These are phyloP conservation scores for Carex kokanica DNA, from an alignment of 176 grass and related monocot species.

Conservation along the genomic window DNA sequence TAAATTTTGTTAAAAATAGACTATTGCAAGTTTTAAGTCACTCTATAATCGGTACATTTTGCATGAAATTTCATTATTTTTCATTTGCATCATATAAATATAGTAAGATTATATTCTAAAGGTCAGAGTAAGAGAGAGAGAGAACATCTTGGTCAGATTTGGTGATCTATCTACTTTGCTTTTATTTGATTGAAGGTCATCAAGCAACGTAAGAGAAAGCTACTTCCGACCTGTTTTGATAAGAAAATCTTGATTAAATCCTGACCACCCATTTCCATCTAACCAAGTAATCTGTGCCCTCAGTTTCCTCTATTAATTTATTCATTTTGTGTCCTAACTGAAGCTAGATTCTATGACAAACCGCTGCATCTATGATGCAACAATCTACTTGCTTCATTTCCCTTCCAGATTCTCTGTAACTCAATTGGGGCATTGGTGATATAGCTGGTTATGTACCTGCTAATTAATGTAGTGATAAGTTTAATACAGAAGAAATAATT, in stretches of 20 bases:
- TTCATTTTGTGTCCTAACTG: neutral
- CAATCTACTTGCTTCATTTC: neutral
- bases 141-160: constrained; percentile 1
- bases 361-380: neutral
- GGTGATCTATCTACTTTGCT: constrained; percentile 32
- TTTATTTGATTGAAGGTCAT: neutral
- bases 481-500: no score
- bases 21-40: no score
- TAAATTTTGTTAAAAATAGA: no score
- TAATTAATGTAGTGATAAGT: no score
- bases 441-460: neutral
- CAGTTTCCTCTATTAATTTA: neutral
- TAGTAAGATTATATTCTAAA: no score
- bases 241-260: neutral
- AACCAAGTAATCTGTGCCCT: neutral
- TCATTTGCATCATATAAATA: no score
- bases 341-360: neutral
- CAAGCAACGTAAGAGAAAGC: constrained; percentile 39
- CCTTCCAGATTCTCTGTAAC: neutral
- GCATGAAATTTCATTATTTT: no score
- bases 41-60: no score
- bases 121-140: neutral
- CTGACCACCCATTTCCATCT: neutral
- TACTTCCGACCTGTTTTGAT: constrained; percentile 27
- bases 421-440: neutral